Percentiles rank a stretch among this genome's conserved stretches.
phyloP scores from a whole-genome alignment of 2,329 filamentous ascomycete species.

The Paecilomyces formosus region DNA sequence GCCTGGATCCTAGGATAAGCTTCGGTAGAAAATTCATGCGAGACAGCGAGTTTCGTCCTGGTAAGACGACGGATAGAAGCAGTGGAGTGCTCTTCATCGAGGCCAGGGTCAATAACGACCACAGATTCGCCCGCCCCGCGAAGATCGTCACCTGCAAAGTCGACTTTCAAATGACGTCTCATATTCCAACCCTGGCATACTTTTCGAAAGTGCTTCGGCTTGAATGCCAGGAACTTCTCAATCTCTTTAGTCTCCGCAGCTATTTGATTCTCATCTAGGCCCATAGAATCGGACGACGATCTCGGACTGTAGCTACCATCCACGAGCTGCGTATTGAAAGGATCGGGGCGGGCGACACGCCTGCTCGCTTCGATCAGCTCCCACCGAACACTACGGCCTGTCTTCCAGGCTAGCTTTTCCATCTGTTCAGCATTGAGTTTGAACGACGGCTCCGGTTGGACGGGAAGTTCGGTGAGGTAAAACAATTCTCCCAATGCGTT shows the following conservation, averaged over 20 bases:
- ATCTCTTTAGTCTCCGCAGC: slow-evolving; percentile 73
- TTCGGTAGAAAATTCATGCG: slow-evolving; percentile 13
- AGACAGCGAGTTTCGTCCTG: slow-evolving; percentile 41
- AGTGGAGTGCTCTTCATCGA: slow-evolving; percentile 49
- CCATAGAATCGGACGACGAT: slow-evolving; percentile 67
- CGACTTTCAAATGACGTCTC: slow-evolving; percentile 74
- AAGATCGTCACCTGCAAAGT: slow-evolving; percentile 79
- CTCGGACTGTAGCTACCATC: slow-evolving; percentile 74
- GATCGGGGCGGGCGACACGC: slow-evolving; percentile 63
- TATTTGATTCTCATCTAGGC: slow-evolving; percentile 62
- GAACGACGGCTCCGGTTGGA: slow-evolving; percentile 42
- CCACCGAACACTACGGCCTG: slow-evolving; percentile 74
- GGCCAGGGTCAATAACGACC: slow-evolving; percentile 65
- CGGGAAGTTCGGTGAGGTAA: slow-evolving; percentile 68
- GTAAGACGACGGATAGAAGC: slow-evolving; percentile 51
- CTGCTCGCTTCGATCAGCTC: slow-evolving; percentile 70
- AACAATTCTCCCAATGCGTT: slow-evolving; percentile 91
- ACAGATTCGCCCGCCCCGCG: slow-evolving; percentile 68
- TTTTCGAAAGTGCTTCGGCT: slow-evolving; percentile 70
- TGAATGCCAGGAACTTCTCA: slow-evolving; percentile 64
- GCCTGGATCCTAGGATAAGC: slow-evolving; percentile 11
- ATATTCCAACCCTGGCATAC: slow-evolving; percentile 87
- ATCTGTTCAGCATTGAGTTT: slow-evolving; percentile 44
- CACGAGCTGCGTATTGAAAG: slow-evolving; percentile 59
- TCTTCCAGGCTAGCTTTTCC: slow-evolving; percentile 67